A percentile compares a stretch with the other conserved stretches of the same genome.
Evolutionary conservation across 352 stramenopile genomes (phyloP).

Genomic region (Phytophthora capsici): DNA sequence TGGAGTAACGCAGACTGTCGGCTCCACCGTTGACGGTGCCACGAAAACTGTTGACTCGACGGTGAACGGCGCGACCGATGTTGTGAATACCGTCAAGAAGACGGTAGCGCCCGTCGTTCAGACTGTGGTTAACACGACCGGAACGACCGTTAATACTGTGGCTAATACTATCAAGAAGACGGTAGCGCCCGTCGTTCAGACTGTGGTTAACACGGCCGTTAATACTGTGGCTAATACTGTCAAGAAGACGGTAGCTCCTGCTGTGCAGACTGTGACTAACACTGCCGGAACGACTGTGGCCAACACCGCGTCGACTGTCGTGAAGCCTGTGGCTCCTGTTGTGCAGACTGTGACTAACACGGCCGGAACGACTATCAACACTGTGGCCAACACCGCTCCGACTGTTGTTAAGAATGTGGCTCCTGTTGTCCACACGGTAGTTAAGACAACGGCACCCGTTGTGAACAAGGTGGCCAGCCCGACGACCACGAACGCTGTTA

Average conservation of each 20-base stretch:
- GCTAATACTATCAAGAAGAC: too few species aligned
- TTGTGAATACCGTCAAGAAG: background rate
- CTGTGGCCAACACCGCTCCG: background rate
- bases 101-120: conserved; percentile 2
- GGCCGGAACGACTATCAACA: background rate
- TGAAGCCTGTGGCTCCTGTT: background rate
- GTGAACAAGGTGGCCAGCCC: background rate
- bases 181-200: background rate
- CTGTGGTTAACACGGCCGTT: conserved; percentile 4
- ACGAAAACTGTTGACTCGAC: conserved; percentile 7
- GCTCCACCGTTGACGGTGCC: conserved; percentile 4
- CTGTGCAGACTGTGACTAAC: conserved; percentile 7
- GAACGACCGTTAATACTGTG: background rate
- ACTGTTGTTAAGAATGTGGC: conserved; percentile 2
- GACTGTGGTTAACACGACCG: conserved; percentile 6
- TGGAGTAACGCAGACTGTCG: conserved; percentile 9
- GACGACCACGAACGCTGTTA: background rate
- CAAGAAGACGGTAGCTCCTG: background rate
- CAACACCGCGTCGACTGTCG: conserved; percentile 5
- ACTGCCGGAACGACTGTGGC: conserved; percentile 12
- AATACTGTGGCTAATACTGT: conserved; percentile 10
- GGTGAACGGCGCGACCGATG: background rate
- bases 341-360: conserved; percentile 4
- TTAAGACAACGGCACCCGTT: background rate
- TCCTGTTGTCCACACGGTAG: conserved; percentile 1